phyloP scores from a whole-genome alignment of 2,329 filamentous ascomycete genomes.

The Aciculosporium take region DNA sequence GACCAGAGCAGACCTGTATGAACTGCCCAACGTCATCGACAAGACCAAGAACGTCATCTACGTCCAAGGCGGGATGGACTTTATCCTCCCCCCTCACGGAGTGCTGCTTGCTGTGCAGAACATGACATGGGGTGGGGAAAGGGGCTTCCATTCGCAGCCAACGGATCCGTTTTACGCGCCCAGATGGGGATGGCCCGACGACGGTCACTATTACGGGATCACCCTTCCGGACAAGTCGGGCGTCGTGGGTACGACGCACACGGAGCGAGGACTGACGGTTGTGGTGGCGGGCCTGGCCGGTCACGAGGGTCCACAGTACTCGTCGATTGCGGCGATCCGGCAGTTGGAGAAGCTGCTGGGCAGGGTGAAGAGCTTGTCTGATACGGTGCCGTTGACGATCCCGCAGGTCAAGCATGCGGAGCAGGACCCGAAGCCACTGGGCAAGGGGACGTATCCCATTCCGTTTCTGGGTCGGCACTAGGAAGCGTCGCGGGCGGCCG shows the following conservation, averaged over 20 bases:
- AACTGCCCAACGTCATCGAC: slow-evolving; percentile 59
- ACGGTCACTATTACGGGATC: slow-evolving; percentile 26
- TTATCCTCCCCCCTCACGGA: slow-evolving; percentile 52
- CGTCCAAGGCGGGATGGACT: slow-evolving; percentile 57
- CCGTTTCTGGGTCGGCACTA: slow-evolving; percentile 6
- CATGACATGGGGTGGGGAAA: slow-evolving; percentile 62
- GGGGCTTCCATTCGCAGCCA: slow-evolving; percentile 53
- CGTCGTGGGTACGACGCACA: slow-evolving; percentile 54
- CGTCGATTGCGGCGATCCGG: slow-evolving; percentile 52
- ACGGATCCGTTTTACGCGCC: slow-evolving; percentile 54
- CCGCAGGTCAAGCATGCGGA: slow-evolving; percentile 9
- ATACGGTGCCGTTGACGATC: slow-evolving; percentile 22
- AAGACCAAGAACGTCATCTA: slow-evolving; percentile 59
- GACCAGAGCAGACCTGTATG: too few species aligned
- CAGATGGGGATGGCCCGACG: slow-evolving; percentile 14
- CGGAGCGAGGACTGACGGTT: slow-evolving; percentile 63
- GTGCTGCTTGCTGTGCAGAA: slow-evolving; percentile 62
- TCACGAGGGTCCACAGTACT: slow-evolving; percentile 56
- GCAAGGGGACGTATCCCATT: slow-evolving; percentile 12
- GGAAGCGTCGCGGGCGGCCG: too few species aligned
- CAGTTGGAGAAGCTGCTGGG: slow-evolving; percentile 66
- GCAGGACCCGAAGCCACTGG: slow-evolving; percentile 10
- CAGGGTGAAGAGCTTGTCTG: slow-evolving; percentile 42
- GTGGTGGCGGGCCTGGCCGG: slow-evolving; percentile 49
- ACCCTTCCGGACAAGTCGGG: slow-evolving; percentile 45